Evolutionary conservation across 2,329 filamentous ascomycete genomes (phyloP).

Genomic region (Monosporascus cannonballus): DNA sequence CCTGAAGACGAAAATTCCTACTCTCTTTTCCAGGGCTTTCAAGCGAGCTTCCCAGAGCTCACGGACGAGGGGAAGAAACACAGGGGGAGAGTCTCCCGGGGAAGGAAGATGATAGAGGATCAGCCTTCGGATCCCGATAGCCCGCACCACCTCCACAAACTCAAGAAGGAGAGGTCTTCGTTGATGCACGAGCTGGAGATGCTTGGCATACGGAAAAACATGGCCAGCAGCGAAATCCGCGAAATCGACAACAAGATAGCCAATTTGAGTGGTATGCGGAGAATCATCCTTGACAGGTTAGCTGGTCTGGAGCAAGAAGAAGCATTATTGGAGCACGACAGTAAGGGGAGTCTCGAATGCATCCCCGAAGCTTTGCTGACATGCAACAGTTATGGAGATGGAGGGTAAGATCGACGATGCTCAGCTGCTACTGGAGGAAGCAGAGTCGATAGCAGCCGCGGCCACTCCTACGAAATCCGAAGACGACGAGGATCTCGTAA

Average conservation of each 20-base stretch:
- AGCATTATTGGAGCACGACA: slow-evolving; percentile 79
- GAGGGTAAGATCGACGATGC: slow-evolving; percentile 57
- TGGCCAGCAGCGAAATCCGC: slow-evolving; percentile 92
- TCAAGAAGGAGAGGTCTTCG: slow-evolving; percentile 74
- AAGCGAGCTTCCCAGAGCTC: slow-evolving; percentile 73
- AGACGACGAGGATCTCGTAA: slow-evolving; percentile 45
- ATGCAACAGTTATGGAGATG: slow-evolving; percentile 50
- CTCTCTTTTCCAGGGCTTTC: slow-evolving; percentile 94
- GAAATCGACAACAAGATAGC: slow-evolving; percentile 97
- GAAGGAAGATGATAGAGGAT: slow-evolving; percentile 69
- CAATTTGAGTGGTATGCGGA: slow-evolving; percentile 87
- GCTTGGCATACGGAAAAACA: slow-evolving; percentile 88
- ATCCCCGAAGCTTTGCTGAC: slow-evolving; percentile 23
- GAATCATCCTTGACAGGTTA: slow-evolving; percentile 81
- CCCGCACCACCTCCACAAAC: slow-evolving; percentile 61
- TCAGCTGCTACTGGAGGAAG: slow-evolving; percentile 53
- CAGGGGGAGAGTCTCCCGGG: slow-evolving; percentile 64
- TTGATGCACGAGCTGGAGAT: slow-evolving; percentile 86
- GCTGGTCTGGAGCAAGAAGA: slow-evolving; percentile 88
- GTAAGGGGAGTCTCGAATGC: slow-evolving; percentile 39
- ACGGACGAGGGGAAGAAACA: slow-evolving; percentile 66
- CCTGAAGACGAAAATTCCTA: slow-evolving; percentile 82
- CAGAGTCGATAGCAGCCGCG: slow-evolving; percentile 47
- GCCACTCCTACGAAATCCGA: slow-evolving; percentile 41
- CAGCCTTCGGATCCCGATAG: slow-evolving; percentile 47